Evolutionary conservation across 1,284 basidiomycete genomes (phyloP).

Genomic region (Farysia itapuensis): DNA sequence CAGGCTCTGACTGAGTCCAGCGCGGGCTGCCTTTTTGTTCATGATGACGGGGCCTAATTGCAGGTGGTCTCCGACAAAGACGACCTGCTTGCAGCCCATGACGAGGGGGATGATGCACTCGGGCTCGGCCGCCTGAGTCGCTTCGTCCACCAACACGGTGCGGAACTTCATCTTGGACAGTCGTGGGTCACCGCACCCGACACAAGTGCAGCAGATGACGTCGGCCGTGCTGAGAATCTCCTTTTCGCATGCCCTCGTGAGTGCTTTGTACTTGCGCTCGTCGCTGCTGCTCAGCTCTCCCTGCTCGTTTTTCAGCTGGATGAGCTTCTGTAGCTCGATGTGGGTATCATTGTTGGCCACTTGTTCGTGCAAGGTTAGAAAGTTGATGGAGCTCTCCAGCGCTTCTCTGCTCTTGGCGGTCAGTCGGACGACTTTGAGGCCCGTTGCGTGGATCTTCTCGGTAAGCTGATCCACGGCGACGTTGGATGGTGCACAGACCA

Average conservation of each 20-base stretch:
- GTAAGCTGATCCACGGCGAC: slow-evolving; percentile 99
- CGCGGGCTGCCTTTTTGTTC: slow-evolving; percentile 99
- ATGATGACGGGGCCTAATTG: slow-evolving; percentile 99
- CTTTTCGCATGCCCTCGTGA: slow-evolving; percentile 92
- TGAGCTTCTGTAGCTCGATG: slow-evolving; percentile 88
- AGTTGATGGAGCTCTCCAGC: slow-evolving; percentile 86
- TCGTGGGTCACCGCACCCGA: slow-evolving; percentile 93
- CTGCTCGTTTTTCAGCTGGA: slow-evolving; percentile 94
- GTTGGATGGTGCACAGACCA: slow-evolving; percentile 98
- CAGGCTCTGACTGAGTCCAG: slow-evolving; percentile 93
- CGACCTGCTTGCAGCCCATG: slow-evolving; percentile 93
- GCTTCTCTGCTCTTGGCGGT: slow-evolving; percentile 98
- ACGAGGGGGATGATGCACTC: slow-evolving; percentile 99
- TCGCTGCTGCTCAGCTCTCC: slow-evolving; percentile 94
- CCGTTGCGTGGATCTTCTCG: slow-evolving; percentile 96
- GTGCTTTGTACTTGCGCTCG: slow-evolving; percentile 94
- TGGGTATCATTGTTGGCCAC: slow-evolving; percentile 82
- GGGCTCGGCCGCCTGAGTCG: slow-evolving; percentile 96
- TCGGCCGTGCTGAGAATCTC: slow-evolving; percentile 93
- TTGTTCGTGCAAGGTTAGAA: slow-evolving; percentile 94
- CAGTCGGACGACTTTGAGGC: slow-evolving; percentile 93
- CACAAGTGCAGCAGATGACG: slow-evolving; percentile 98
- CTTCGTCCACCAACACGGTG: slow-evolving; percentile 97
- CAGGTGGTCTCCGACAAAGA: slow-evolving; percentile 93
- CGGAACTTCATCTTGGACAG: slow-evolving; percentile 95